Percentiles rank a stretch among this genome's conserved stretches.
These are phyloP conservation scores for Salix suchowensis DNA, from an alignment of 345 rosid genomes.

Conservation along the genomic window DNA sequence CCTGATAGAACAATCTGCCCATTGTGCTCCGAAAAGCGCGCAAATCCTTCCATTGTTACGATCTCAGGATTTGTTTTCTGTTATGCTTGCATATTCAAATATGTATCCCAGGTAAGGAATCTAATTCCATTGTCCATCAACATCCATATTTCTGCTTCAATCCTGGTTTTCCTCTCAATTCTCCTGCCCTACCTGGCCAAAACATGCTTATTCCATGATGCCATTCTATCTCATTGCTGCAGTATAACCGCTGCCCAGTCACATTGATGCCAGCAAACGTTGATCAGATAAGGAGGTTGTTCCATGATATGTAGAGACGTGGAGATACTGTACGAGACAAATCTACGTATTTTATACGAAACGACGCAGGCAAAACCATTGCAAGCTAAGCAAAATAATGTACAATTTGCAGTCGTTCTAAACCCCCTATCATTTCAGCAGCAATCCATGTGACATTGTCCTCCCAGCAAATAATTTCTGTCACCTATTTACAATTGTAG, in stretches of 20 bases:
- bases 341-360: not conserved
- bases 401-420: not conserved
- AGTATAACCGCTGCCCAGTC: constrained; percentile 91
- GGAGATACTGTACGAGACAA: constrained; percentile 2
- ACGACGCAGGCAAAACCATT: not conserved
- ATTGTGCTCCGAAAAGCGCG: constrained; percentile 88
- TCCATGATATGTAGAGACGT: constrained; percentile 65
- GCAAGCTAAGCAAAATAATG: not conserved
- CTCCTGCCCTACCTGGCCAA: not conserved
- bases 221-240: constrained; percentile 17
- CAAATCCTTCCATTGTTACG: constrained; percentile 88
- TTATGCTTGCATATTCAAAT: constrained; percentile 91
- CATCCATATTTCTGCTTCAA: not conserved
- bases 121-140: not conserved
- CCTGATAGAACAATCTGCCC: constrained; percentile 75
- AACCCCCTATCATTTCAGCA: no score
- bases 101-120: constrained; percentile 70
- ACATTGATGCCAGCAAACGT: constrained; percentile 72
- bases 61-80: constrained; percentile 95
- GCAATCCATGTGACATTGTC: not conserved
- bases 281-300: constrained; percentile 89
- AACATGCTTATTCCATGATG: not conserved
- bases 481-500: not conserved
- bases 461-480: no score
- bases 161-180: not conserved